Conservation (phyloP, 2,329 filamentous ascomycete genomes). For the Arthrinium phaeospermum region DNA sequence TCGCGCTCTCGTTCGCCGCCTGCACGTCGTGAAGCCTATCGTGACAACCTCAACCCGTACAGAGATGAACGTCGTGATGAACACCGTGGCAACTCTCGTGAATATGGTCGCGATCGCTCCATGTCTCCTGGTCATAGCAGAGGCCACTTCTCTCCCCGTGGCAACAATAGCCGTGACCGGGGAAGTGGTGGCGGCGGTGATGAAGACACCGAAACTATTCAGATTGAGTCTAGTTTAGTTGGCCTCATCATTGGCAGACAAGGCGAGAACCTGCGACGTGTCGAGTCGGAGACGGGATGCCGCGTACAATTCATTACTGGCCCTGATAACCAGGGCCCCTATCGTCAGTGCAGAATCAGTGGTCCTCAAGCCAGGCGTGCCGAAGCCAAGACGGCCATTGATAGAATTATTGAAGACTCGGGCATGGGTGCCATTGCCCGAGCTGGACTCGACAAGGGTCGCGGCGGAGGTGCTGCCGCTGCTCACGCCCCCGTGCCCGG, state of each 20-base stretch:
- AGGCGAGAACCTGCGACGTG: slow-evolving; percentile 85
- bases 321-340: slow-evolving; percentile 71
- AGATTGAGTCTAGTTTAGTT: slow-evolving; percentile 85
- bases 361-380: slow-evolving; percentile 74
- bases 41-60: slow-evolving; percentile 82
- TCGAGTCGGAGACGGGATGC: slow-evolving; percentile 82
- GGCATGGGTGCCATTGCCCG: slow-evolving; percentile 61
- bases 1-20: slow-evolving; percentile 78
- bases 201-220: slow-evolving; percentile 80
- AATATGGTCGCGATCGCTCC: slow-evolving; percentile 73
- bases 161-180: slow-evolving; percentile 51
- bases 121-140: slow-evolving; percentile 66
- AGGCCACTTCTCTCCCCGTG: slow-evolving; percentile 66
- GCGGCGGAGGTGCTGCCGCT: slow-evolving; percentile 39
- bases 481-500: slow-evolving; percentile 37
- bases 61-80: slow-evolving; percentile 83
- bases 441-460: slow-evolving; percentile 51
- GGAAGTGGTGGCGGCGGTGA: slow-evolving; percentile 56
- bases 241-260: slow-evolving; percentile 90
- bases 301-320: slow-evolving; percentile 88
- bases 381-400: slow-evolving; percentile 82
- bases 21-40: slow-evolving; percentile 69
- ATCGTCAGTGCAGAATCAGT: slow-evolving; percentile 85
- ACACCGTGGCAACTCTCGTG: slow-evolving; percentile 57
- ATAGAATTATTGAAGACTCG: slow-evolving; percentile 87